Evolutionary conservation across 2,329 filamentous ascomycete genomes (phyloP).

Genomic region (Emericellopsis cladophorae): DNA sequence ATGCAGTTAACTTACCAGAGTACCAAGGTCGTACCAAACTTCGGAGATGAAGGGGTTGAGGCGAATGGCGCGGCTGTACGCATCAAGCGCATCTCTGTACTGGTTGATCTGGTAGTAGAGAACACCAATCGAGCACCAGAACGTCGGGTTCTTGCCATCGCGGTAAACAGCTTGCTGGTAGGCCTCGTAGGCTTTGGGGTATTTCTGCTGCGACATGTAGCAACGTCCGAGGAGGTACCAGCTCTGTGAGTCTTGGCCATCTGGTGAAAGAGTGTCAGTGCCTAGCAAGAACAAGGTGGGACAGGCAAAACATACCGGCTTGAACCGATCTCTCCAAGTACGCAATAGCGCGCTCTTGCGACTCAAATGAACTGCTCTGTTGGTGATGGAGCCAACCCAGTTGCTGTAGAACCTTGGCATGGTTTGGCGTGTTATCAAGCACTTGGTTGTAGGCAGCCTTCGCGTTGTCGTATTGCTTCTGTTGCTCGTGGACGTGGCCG

Average conservation of each 20-base stretch:
- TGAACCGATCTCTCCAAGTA: conserved; percentile 94
- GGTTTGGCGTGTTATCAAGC: conserved; percentile 85
- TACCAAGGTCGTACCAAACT: conserved; percentile 97
- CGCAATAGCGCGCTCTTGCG: conserved; percentile 92
- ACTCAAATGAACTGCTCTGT: conserved; percentile 80
- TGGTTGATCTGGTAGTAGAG: conserved; percentile 99
- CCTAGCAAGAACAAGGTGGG: not conserved
- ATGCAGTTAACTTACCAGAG: conserved; percentile 53
- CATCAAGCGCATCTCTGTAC: conserved; percentile 93
- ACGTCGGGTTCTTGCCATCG: conserved; percentile 93
- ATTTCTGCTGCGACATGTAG: conserved; percentile 99
- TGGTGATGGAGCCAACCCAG: conserved; percentile 97
- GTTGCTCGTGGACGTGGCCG: conserved; percentile 95
- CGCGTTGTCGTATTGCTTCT: conserved; percentile 96
- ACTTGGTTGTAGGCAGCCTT: conserved; percentile 89
- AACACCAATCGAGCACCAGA: conserved; percentile 99
- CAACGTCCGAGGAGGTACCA: conserved; percentile 97
- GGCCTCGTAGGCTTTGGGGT: conserved; percentile 95
- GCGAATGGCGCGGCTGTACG: conserved; percentile 91
- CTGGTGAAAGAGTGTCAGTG: conserved; percentile 31
- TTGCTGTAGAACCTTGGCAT: conserved; percentile 96
- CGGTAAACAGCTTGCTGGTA: conserved; percentile 98
- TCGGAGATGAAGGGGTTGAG: conserved; percentile 97
- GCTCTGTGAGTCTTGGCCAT: conserved; percentile 90
- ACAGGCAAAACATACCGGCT: conserved; percentile 56